Evolutionary conservation across 1,139 yeast species (phyloP), one percentile per base, ranked within the genome.

Genomic region (Blastobotrys persicus): DNA sequence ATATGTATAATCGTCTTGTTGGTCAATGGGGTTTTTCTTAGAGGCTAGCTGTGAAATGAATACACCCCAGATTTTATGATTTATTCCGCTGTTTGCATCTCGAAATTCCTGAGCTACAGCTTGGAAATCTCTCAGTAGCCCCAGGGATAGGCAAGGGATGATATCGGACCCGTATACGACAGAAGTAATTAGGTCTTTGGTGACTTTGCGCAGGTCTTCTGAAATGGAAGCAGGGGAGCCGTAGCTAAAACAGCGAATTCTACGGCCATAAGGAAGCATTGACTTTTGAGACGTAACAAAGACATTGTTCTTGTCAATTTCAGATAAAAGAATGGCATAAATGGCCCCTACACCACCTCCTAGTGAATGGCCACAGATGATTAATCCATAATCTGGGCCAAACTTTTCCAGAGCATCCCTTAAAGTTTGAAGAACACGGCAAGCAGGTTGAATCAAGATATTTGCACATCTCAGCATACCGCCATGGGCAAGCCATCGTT

Each of bases 291-390:
- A 41, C 26, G 54, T 53, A 45, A 54, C 58, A 55, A 62, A 65
- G 7, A 42, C 44, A n/a, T 54, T 61, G 9, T 49, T 46, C 19
- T 18, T 46, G 6, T 37, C 35, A 7, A 31, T 47, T 40, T 62
- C 67, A 4, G 65, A 55, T 1, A 67, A 48, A 17, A 67, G 53
- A 26, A 67, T 59, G n/a, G 64, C 64, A 34, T 67, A 52, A 18
- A 67, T 40, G 1, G 71, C 66, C 0, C 66, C 70, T 1, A 67
- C 70, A 1, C 71, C 70, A 5, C 69, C 71, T 1, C 71, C 71
- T 18, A 67, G 54, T 2, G 71, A 67, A 51, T 67, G 71, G 3
- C 71, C 71, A 33, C 69, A 66, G 5, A 67, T 54, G 9, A 64
- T 60, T 3, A 67, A 52, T 5, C 70, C 70, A 41, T 65, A 67